Percentiles rank a stretch among this genome's conserved stretches.
These are phyloP conservation scores for Candida sanyaensis DNA, from an alignment of 1,139 yeast genomes.

Conservation along the genomic window DNA sequence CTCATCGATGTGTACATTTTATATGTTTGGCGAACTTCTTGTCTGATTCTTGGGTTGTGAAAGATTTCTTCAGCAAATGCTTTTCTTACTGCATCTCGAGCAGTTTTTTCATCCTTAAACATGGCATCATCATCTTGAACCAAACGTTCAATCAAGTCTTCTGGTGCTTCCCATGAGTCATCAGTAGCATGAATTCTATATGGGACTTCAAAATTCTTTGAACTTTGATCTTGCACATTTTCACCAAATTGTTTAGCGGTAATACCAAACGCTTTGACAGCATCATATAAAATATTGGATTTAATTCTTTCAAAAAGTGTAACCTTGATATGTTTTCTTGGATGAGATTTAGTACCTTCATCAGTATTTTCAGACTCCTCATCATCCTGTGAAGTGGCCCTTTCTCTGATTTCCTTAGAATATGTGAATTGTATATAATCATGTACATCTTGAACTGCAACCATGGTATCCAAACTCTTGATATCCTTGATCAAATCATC, in stretches of 20 bases:
- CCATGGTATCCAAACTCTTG: slow-evolving; percentile 60
- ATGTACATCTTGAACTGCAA: slow-evolving; percentile 84
- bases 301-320: slow-evolving; percentile 77
- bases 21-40: slow-evolving; percentile 70
- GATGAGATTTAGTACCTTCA: slow-evolving; percentile 14
- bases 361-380: slow-evolving; percentile 14
- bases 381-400: slow-evolving; percentile 16
- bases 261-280: slow-evolving; percentile 76
- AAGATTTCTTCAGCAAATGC: slow-evolving; percentile 78
- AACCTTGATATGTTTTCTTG: slow-evolving; percentile 71
- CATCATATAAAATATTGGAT: slow-evolving; percentile 63
- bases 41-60: slow-evolving; percentile 80
- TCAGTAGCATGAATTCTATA: slow-evolving; percentile 76
- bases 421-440: slow-evolving; percentile 84
- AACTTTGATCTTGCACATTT: slow-evolving; percentile 66
- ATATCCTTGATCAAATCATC: slow-evolving; percentile 65
- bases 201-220: slow-evolving; percentile 44
- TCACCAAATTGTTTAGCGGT: slow-evolving; percentile 81
- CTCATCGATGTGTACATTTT: slow-evolving; percentile 69
- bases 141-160: slow-evolving; percentile 58
- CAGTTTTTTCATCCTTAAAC: slow-evolving; percentile 61
- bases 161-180: slow-evolving; percentile 68
- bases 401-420: slow-evolving; percentile 65
- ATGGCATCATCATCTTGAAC: slow-evolving; percentile 56
- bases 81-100: slow-evolving; percentile 72